phyloP scores from a whole-genome alignment of 495 filamentous ascomycete genomes.

The Neurospora hispaniola region DNA sequence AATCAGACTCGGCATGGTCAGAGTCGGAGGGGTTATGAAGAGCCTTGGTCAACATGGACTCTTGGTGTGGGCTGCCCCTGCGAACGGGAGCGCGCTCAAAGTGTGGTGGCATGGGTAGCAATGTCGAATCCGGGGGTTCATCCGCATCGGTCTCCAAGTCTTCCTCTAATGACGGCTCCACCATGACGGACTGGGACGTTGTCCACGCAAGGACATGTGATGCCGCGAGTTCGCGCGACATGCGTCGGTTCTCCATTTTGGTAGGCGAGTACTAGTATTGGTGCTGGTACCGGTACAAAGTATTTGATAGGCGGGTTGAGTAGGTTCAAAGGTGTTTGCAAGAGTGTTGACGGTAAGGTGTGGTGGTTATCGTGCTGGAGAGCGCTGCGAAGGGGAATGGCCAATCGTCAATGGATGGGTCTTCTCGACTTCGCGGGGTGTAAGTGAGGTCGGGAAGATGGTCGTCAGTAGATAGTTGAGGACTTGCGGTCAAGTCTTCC shows the following conservation, averaged over 20 bases:
- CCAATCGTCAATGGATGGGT: not conserved
- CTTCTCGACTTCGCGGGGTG: not conserved
- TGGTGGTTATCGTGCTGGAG: not conserved
- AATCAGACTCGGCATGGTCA: constrained; percentile 21
- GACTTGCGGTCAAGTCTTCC: constrained; percentile 12
- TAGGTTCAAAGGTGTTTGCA: not conserved
- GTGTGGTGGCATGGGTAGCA: constrained; percentile 16
- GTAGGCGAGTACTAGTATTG: not conserved
- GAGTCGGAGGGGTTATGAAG: constrained; percentile 55
- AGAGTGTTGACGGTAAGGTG: not conserved
- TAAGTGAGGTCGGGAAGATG: constrained; percentile 1
- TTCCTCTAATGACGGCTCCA: constrained; percentile 34
- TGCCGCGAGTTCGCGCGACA: constrained; percentile 27
- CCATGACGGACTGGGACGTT: constrained; percentile 27
- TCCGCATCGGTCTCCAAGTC: constrained; percentile 23
- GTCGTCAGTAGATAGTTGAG: constrained; percentile 1
- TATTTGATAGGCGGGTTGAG: not conserved
- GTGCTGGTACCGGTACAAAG: not conserved
- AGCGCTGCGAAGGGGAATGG: not conserved
- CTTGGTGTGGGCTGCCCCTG: constrained; percentile 40
- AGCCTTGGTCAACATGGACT: constrained; percentile 73
- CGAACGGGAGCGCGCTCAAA: constrained; percentile 35
- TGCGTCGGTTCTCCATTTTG: constrained; percentile 28
- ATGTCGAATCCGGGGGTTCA: constrained; percentile 20
- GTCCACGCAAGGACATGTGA: constrained; percentile 33